Evolutionary conservation across 495 filamentous ascomycete species (phyloP).

Genomic region (Penicillium bialowiezense): DNA sequence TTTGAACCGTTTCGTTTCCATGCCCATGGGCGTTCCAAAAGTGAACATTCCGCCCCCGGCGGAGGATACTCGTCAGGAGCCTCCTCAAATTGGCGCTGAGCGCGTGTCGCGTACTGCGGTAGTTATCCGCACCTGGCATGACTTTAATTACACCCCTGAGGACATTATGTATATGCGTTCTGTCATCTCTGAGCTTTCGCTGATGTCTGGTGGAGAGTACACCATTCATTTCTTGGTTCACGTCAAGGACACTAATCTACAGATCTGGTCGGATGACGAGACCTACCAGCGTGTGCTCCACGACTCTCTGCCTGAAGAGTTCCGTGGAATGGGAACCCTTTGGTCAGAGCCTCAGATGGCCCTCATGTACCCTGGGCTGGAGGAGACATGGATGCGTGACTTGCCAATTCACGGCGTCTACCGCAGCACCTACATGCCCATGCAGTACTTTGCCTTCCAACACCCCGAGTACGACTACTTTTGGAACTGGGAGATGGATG

Average conservation of each 20-base stretch:
- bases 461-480: slow-evolving; percentile 94
- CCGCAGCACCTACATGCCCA: slow-evolving; percentile 85
- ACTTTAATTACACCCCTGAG: slow-evolving; percentile 52
- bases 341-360: slow-evolving; percentile 94
- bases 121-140: slow-evolving; percentile 62
- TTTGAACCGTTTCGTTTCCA: slow-evolving; percentile 43
- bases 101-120: slow-evolving; percentile 56
- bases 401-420: slow-evolving; percentile 89
- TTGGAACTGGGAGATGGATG: slow-evolving; percentile 99
- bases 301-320: slow-evolving; percentile 76
- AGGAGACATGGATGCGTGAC: slow-evolving; percentile 67
- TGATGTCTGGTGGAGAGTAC: slow-evolving; percentile 63
- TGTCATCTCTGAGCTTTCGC: slow-evolving; percentile 59
- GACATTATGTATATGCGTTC: slow-evolving; percentile 56
- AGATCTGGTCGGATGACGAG: slow-evolving; percentile 64
- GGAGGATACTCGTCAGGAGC: slow-evolving; percentile 9
- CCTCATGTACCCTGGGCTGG: slow-evolving; percentile 77
- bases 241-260: slow-evolving; percentile 61
- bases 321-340: slow-evolving; percentile 80
- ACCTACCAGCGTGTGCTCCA: slow-evolving; percentile 63
- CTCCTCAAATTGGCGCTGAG: slow-evolving; percentile 19
- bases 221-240: slow-evolving; percentile 63
- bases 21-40: slow-evolving; percentile 37
- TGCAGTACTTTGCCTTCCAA: slow-evolving; percentile 85
- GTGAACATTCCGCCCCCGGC: slow-evolving; percentile 5